Conservation (phyloP, 2,329 filamentous ascomycete species). For the Hysterium pulicare region DNA sequence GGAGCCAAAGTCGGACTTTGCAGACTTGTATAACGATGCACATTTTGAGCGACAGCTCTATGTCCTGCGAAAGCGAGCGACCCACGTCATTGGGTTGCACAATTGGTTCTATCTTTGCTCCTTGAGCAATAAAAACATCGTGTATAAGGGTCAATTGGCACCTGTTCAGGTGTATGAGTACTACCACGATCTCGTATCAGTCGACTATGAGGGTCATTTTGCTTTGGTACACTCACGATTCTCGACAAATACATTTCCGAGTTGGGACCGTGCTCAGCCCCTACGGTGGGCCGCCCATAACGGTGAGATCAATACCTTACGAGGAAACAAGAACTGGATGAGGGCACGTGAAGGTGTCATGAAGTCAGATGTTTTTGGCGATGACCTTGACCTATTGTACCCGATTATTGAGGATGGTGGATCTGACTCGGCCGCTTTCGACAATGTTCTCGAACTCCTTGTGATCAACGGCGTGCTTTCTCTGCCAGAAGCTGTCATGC, state of each 20-base stretch:
- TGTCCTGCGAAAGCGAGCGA: constrained; percentile 89
- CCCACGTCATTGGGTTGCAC: constrained; percentile 88
- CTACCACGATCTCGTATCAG: constrained; percentile 94
- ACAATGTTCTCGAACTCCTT: constrained; percentile 91
- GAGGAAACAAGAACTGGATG: constrained; percentile 99
- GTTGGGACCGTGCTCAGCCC: constrained; percentile 96
- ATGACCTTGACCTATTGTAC: constrained; percentile 86
- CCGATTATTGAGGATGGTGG: constrained; percentile 95
- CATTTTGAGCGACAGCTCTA: constrained; percentile 92
- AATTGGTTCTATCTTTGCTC: constrained; percentile 99
- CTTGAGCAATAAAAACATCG: constrained; percentile 95
- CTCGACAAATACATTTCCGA: constrained; percentile 97
- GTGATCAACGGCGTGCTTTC: constrained; percentile 96
- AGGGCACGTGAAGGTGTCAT: constrained; percentile 91
- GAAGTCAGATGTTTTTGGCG: constrained; percentile 87
- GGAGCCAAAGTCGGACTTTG: constrained; percentile 74
- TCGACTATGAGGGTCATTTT: constrained; percentile 96
- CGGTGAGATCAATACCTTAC: constrained; percentile 95
- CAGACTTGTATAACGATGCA: constrained; percentile 76
- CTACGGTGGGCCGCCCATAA: constrained; percentile 97
- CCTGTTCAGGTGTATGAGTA: constrained; percentile 97
- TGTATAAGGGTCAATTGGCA: constrained; percentile 95
- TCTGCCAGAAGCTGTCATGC: constrained; percentile 92
- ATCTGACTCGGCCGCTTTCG: constrained; percentile 94
- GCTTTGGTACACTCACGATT: constrained; percentile 95